Percentiles rank a stretch among this genome's conserved stretches.
phyloP scores from a whole-genome alignment of 2,329 filamentous ascomycete species.

The Penicillium olsonii region DNA sequence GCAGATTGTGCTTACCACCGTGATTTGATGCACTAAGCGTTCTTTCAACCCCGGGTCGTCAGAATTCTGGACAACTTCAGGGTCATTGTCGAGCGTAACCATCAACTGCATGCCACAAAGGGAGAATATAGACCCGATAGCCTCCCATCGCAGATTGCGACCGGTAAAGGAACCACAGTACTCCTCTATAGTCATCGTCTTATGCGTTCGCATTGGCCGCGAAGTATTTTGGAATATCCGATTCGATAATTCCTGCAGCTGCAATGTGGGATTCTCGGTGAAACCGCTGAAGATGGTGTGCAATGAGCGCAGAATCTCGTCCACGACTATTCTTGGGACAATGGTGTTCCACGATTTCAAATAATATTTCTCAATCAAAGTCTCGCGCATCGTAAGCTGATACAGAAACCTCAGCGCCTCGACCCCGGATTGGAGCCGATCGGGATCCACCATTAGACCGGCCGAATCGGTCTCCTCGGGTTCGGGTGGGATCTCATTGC shows the following conservation, averaged over 20 bases:
- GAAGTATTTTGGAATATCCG: slow-evolving; percentile 36
- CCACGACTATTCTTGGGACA: slow-evolving; percentile 28
- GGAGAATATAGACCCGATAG: slow-evolving; percentile 42
- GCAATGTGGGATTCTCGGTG: slow-evolving; percentile 24
- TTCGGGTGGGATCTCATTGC: slow-evolving; percentile 35
- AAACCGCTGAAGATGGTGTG: slow-evolving; percentile 28
- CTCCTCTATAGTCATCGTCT: slow-evolving; percentile 33
- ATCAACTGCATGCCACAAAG: slow-evolving; percentile 40
- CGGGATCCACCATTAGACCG: slow-evolving; percentile 26
- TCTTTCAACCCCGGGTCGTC: slow-evolving; percentile 28
- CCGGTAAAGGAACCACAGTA: slow-evolving; percentile 33
- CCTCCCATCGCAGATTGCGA: slow-evolving; percentile 43
- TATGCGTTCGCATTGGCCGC: slow-evolving; percentile 25
- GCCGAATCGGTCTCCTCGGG: slow-evolving; percentile 24
- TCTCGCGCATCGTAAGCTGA: slow-evolving; percentile 26
- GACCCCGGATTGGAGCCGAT: slow-evolving; percentile 33
- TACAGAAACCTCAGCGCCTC: slow-evolving; percentile 33
- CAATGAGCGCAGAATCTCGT: slow-evolving; percentile 29
- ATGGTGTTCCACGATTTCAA: slow-evolving; percentile 21
- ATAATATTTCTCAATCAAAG: slow-evolving; percentile 31
- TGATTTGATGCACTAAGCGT: slow-evolving; percentile 32
- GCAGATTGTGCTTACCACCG: slow-evolving; percentile 37
- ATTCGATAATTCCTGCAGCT: slow-evolving; percentile 29
- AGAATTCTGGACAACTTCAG: slow-evolving; percentile 27
- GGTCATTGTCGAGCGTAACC: slow-evolving; percentile 32